These are phyloP conservation scores for Mycena capillaripes DNA, from an alignment of 768 basidiomycete species.

Conservation along the genomic window DNA sequence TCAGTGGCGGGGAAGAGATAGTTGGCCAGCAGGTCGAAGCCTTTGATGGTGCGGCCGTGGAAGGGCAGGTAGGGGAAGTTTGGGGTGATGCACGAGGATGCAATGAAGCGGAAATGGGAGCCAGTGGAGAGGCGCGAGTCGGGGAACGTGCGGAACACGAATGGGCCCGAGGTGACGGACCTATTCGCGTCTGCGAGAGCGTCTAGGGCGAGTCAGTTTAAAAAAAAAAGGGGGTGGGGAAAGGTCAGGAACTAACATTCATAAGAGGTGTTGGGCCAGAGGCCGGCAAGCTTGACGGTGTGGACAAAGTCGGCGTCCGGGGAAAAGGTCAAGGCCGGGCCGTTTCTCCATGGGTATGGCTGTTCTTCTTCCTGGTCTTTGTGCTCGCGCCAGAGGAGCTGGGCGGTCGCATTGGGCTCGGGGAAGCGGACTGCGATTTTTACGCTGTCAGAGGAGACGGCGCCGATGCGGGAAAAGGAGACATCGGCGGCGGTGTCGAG, in stretches of 20 bases:
- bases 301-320: constrained; percentile 70
- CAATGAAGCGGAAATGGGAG: constrained; percentile 76
- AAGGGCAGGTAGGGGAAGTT: constrained; percentile 81
- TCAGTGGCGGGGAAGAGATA: constrained; percentile 56
- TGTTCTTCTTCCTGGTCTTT: constrained; percentile 36
- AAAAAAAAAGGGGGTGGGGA: constrained; percentile 19
- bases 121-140: constrained; percentile 71
- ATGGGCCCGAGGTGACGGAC: constrained; percentile 61
- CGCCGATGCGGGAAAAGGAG: constrained; percentile 78
- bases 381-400: constrained; percentile 63
- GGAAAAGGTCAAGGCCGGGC: constrained; percentile 62
- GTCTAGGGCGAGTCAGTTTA: constrained; percentile 52
- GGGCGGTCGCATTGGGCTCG: constrained; percentile 47
- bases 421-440: constrained; percentile 79
- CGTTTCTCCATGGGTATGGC: constrained; percentile 63
- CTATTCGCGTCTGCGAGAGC: constrained; percentile 55
- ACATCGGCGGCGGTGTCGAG: constrained; percentile 68
- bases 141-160: constrained; percentile 81
- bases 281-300: constrained; percentile 65
- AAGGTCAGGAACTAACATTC: constrained; percentile 67
- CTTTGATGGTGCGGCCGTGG: constrained; percentile 66
- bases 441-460: constrained; percentile 72
- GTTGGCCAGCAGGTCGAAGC: constrained; percentile 74
- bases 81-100: constrained; percentile 75
- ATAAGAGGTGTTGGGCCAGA: constrained; percentile 79